These are phyloP conservation scores for Lachnellula hyalina DNA, from an alignment of 2,329 filamentous ascomycete genomes.

Conservation along the genomic window DNA sequence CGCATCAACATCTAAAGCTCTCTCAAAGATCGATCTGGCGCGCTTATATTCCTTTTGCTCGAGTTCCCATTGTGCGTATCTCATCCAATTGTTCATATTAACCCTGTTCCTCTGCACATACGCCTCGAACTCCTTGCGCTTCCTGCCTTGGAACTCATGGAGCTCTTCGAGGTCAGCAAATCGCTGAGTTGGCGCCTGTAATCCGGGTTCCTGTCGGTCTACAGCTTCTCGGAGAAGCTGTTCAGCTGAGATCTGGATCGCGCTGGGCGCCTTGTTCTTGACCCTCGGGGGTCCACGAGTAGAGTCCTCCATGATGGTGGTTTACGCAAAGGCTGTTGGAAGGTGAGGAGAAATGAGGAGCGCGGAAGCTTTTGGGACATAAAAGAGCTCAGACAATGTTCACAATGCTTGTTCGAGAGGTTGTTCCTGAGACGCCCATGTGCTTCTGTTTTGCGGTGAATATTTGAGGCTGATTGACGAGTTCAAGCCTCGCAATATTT, in stretches of 20 bases:
- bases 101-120: slow-evolving; percentile 93
- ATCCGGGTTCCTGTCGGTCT: slow-evolving; percentile 82
- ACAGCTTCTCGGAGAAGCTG: slow-evolving; percentile 96
- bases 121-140: slow-evolving; percentile 94
- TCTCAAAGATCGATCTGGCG: slow-evolving; percentile 88
- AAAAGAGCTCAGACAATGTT: no score
- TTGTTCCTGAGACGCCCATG: no score
- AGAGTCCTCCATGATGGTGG: slow-evolving; percentile 66
- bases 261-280: slow-evolving; percentile 96
- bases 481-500: no score
- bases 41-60: slow-evolving; percentile 96
- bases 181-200: slow-evolving; percentile 88
- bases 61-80: slow-evolving; percentile 94
- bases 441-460: no score
- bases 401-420: no score
- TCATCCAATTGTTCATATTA: slow-evolving; percentile 98
- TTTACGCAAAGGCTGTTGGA: background rate
- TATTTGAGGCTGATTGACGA: no score
- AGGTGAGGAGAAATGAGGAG: no score
- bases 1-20: slow-evolving; percentile 85
- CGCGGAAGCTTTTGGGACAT: no score
- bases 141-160: slow-evolving; percentile 93
- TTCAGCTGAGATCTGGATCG: slow-evolving; percentile 88
- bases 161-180: slow-evolving; percentile 97
- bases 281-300: slow-evolving; percentile 89